Evolutionary conservation across 176 grass and related monocot genomes (phyloP).

Genomic region (Raddia guianensis): DNA sequence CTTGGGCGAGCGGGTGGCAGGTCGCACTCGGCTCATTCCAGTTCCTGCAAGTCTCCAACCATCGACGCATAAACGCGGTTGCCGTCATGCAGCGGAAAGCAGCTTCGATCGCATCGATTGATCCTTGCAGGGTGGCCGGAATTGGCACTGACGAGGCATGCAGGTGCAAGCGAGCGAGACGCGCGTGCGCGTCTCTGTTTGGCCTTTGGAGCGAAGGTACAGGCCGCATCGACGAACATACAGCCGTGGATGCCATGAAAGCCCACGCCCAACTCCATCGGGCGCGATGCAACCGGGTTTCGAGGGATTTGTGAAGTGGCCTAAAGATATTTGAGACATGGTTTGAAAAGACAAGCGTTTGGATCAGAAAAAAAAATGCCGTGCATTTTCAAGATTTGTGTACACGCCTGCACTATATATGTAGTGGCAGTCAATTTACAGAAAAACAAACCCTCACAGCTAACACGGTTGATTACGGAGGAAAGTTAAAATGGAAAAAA

Average conservation of each 20-base stretch:
- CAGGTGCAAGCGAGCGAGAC: not conserved
- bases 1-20: conserved; percentile 17
- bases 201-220: not conserved
- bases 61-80: not conserved
- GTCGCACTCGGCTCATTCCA: conserved; percentile 29
- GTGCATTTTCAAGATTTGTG: too few relatives aligned
- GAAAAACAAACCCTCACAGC: too few relatives aligned
- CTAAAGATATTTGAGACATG: too few relatives aligned
- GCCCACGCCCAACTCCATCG: not conserved
- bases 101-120: not conserved
- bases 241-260: not conserved
- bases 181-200: not conserved
- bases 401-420: too few relatives aligned
- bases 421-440: too few relatives aligned
- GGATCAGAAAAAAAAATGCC: too few relatives aligned
- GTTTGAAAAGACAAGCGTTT: too few relatives aligned
- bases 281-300: too few relatives aligned
- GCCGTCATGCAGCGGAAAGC: conserved; percentile 33
- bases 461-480: too few relatives aligned
- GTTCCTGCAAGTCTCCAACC: not conserved
- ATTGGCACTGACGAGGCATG: not conserved
- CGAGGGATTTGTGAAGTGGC: too few relatives aligned
- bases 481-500: too few relatives aligned
- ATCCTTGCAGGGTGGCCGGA: conserved; percentile 10
- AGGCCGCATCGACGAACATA: not conserved